Base-by-base conservation (phyloP, 345 rosid genomes). In the Diplotaxis tenuifolia region DNA sequence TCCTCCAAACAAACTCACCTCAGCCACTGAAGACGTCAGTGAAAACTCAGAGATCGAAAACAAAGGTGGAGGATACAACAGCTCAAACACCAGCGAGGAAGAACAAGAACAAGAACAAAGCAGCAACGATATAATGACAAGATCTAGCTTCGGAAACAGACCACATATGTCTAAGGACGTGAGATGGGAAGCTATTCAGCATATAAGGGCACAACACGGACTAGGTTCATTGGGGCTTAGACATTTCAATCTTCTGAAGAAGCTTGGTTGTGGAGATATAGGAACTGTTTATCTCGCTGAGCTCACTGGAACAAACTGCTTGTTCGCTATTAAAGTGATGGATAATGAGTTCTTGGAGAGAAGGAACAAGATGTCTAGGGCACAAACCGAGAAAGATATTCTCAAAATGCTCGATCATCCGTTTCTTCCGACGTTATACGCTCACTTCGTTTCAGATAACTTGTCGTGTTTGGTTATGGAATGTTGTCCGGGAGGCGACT, bases 281-380 rank as follows among this genome's bases (percentile, higher is more conserved):
- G 98, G 98, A 47, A 91, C 98, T 0, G 97, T 94, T 15, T 94
- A 94, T 86, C 93, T 94, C 20, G 97, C 98, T 8, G 97, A 94
- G 77, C 87, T 94, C 54, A 85, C 85, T 2, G 92, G 88, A 66
- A 82, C 92, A 3, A 86, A 77, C 60, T 91, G 97, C 79, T 82
- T 86, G 52, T 94, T 94, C 58, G 98, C 98, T 20, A 94, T 94
- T 29, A 94, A 94, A 84, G 98, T 94, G 66, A 94, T 91, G 97
- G 98, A 94, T 79, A 94, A 86, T 68, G 97, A 94, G 36, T 91
- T 94, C 75, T 82, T 94, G 83, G 88, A 83, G 16, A 88, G 92
- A 65, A 86, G 97, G 83, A 91, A 89, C 80, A 94, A 94, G 82
- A 87, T 87, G 93, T 86, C 92, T 0, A 89, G 97, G 80, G 98